Evolutionary conservation across 306 rosid species (phyloP).

Genomic region (Morella rubra): DNA sequence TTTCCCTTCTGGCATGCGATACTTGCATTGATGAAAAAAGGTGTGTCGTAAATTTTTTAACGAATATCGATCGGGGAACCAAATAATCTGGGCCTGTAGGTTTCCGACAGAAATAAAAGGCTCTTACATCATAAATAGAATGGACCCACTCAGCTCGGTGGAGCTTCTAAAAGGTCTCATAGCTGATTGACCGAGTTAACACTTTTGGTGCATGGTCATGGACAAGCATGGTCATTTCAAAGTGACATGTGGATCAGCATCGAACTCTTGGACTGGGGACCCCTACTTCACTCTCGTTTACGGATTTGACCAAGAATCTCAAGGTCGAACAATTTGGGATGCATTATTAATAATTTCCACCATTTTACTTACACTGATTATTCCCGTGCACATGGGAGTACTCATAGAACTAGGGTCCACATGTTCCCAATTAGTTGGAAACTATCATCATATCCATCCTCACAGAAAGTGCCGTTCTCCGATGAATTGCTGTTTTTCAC

Average conservation of each 20-base stretch:
- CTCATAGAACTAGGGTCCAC: neutral
- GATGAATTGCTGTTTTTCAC: too few relatives aligned
- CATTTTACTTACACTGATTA: neutral
- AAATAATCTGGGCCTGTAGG: neutral
- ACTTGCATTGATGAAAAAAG: neutral
- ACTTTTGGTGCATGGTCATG: too few relatives aligned
- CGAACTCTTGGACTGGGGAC: neutral
- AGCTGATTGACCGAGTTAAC: neutral
- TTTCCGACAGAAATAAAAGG: neutral
- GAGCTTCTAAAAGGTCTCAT: neutral
- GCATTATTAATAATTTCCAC: neutral
- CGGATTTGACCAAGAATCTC: neutral
- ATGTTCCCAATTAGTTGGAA: neutral
- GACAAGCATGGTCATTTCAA: neutral
- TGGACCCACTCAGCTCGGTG: neutral
- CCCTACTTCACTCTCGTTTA: neutral
- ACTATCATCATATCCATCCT: neutral
- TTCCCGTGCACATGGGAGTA: constrained; percentile 1
- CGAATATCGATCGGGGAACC: neutral
- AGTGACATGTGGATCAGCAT: neutral
- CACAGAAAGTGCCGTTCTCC: neutral
- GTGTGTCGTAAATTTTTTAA: too few relatives aligned
- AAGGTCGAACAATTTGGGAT: neutral
- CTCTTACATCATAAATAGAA: neutral
- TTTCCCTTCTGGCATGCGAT: neutral